A percentile compares a stretch with the other conserved stretches of the same genome.
Evolutionary conservation across 2,329 filamentous ascomycete genomes (phyloP).

Genomic region (Pseudonectria buxi): DNA sequence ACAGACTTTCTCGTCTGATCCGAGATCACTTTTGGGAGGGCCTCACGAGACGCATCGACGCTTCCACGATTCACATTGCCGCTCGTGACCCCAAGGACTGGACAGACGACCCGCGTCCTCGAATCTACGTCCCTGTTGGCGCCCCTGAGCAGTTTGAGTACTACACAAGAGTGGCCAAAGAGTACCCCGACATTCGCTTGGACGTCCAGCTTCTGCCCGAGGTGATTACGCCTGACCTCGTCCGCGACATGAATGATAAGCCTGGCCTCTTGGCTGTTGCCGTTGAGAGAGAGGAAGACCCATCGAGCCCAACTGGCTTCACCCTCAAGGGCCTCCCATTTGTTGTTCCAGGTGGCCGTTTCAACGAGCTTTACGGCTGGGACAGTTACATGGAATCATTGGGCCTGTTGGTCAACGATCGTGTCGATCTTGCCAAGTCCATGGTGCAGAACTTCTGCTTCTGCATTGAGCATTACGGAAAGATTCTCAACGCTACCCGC

Average conservation of each 20-base stretch:
- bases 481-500: slow-evolving; percentile 93
- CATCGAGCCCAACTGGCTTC: slow-evolving; percentile 52
- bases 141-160: slow-evolving; percentile 86
- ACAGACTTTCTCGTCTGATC: slow-evolving; percentile 78
- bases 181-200: slow-evolving; percentile 75
- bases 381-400: slow-evolving; percentile 98
- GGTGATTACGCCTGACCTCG: slow-evolving; percentile 71
- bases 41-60: slow-evolving; percentile 84
- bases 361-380: slow-evolving; percentile 98
- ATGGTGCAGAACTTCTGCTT: slow-evolving; percentile 98
- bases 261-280: slow-evolving; percentile 85
- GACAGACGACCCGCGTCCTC: slow-evolving; percentile 80
- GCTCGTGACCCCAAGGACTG: slow-evolving; percentile 92
- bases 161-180: slow-evolving; percentile 71
- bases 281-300: slow-evolving; percentile 70
- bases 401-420: slow-evolving; percentile 78
- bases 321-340: slow-evolving; percentile 79
- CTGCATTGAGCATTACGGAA: slow-evolving; percentile 96
- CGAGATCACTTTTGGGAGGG: slow-evolving; percentile 89
- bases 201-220: slow-evolving; percentile 78
- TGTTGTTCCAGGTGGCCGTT: slow-evolving; percentile 92
- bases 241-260: slow-evolving; percentile 76
- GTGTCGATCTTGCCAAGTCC: slow-evolving; percentile 78
- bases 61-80: slow-evolving; percentile 76
- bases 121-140: slow-evolving; percentile 82